These are phyloP conservation scores for Melocanna baccifera DNA, from an alignment of 176 grass and related monocot genomes.

Conservation along the genomic window DNA sequence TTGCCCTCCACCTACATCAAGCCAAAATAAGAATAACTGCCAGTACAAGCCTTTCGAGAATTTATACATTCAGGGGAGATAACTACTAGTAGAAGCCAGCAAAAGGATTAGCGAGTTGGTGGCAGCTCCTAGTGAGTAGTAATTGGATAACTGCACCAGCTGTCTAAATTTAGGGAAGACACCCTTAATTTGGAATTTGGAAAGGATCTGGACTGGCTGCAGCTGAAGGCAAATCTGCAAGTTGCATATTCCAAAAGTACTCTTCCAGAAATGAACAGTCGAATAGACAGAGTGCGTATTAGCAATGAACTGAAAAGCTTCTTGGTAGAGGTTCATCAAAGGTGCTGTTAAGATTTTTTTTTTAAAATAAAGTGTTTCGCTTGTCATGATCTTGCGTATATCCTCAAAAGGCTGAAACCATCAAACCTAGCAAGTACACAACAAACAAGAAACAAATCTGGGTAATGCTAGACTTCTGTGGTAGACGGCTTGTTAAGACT, in stretches of 20 bases:
- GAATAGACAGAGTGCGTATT: background rate
- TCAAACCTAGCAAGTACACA: background rate
- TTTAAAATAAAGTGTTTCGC: background rate
- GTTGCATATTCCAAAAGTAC: background rate
- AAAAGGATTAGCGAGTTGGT: background rate
- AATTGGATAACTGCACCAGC: background rate
- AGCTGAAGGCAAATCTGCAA: background rate
- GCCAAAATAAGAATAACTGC: background rate
- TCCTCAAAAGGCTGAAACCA: background rate
- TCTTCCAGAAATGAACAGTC: background rate
- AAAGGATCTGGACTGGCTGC: background rate
- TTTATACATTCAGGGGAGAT: background rate
- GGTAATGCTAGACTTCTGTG: background rate
- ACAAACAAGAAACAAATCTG: background rate
- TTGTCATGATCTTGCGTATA: background rate
- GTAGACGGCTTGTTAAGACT: background rate
- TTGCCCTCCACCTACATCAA: constrained; percentile 65
- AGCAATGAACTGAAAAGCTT: background rate
- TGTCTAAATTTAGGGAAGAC: background rate
- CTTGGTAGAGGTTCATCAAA: background rate
- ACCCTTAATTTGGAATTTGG: background rate
- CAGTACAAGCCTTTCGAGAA: background rate
- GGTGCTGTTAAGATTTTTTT: background rate
- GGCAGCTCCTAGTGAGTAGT: background rate
- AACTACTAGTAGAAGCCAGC: background rate